Base-by-base conservation (phyloP, 495 filamentous ascomycete species). In the Neurospora cerealis region DNA sequence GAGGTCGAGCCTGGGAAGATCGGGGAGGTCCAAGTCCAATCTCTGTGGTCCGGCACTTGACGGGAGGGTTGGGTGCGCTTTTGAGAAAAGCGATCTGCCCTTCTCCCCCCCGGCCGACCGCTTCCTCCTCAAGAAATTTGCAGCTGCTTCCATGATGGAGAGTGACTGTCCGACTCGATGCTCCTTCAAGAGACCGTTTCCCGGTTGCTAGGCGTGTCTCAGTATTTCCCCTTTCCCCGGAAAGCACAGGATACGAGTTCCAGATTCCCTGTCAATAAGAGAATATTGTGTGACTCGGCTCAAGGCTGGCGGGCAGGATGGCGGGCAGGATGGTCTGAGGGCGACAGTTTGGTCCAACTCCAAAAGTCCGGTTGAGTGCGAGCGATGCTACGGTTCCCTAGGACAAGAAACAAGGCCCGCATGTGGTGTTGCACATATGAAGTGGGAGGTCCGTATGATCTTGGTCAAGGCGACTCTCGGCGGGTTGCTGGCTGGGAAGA, bases 71-170 rank as follows among this genome's bases (percentile, higher is more conserved):
- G 79, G 80, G 40, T 81, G 77, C 1, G 80, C 80, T 75, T 82
- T 82, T 39, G 80, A 82, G 75, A 79, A 82, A 37, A 80, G 80
- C 71, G 80, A 82, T 71, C 77, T 70, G 60, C 79, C 78, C 2
- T 76, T 74, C 72, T 77, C 54, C 4, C 54, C 54, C 15, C 54
- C 54, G 1, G 54, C 54, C 5, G 54, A 62, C 54, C 54, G 54
- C 28, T 62, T 62, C 28, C 54, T 62, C 54, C 54, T 62, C 28
- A 62, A 34, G 54, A 62, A 62, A 34, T 62, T 62, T 62, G 54
- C 54, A 34, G 54, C 44, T 36, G 75, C 70, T 54, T 74, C 77
- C 79, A 80, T 80, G 76, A 75, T 80, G 54, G 54, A 32, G 46
- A 54, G 21, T 24, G 46, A 54, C 46, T 24, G 46, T 24, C 46